Base-by-base conservation (phyloP, 768 basidiomycete species). In the Boletus huronensis region DNA sequence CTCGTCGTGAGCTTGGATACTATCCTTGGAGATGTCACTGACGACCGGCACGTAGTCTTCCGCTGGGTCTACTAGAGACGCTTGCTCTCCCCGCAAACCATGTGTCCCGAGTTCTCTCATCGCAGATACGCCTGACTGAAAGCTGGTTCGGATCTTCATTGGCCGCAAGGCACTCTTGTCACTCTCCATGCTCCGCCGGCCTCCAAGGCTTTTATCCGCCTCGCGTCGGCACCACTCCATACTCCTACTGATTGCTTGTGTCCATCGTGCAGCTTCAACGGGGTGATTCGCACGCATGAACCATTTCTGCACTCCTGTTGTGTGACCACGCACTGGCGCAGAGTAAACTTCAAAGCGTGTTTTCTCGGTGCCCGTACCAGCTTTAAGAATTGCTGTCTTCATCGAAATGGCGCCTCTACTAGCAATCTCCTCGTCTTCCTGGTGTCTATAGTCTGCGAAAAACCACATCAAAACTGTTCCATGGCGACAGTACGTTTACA, bases 221-320 rank as follows among this genome's bases (percentile, higher is more conserved):
- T 79, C 76, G n/a, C 75, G 74, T 52, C 78, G 79, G 45, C 77
- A 79, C 78, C 83, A 87, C 31, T 93, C 89, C 54, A 93, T 86
- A 57, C 84, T 86, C 65, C 80, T 81, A 17, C 73, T 71, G 44
- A 98, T 80, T 0, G 87, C 88, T 53, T 87, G 83, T 2, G 84
- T 82, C 95, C 95, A 98, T 11, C 94, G 79, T 5, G 87, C 79
- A 5, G 91, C 91, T 70, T 98, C 95, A 6, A 90, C 90, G 0
- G 88, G 91, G 62, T 97, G 93, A 57, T 85, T 89, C 0, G 88
- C 88, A 53, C 85, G 87, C 70, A 93, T 77, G 67, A 87, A 87
- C 90, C 90, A 91, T 68, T 85, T 90, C 63, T 88, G 85, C 0
- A 74, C 71, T 5, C 74, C 72, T 16, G 75, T 58, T 19, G 74